These are phyloP conservation scores for Nothophaeocryptopus gaeumannii DNA, from an alignment of 2,329 filamentous ascomycete species.

Conservation along the genomic window DNA sequence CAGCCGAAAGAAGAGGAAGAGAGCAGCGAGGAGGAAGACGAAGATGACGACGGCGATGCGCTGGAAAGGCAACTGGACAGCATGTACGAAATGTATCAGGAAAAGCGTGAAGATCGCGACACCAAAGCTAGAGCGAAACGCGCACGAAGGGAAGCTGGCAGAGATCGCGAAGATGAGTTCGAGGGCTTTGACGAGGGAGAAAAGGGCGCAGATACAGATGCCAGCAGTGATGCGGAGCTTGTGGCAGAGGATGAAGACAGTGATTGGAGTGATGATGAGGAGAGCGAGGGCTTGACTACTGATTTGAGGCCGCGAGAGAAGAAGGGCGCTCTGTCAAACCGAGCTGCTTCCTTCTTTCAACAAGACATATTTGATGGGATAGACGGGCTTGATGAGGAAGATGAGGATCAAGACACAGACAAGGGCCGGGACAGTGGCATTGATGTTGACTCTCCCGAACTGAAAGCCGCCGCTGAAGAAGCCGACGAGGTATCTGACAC, in stretches of 20 bases:
- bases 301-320: constrained; percentile 55
- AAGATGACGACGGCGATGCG: constrained; percentile 75
- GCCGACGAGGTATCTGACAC: constrained; percentile 18
- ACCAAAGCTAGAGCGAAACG: constrained; percentile 90
- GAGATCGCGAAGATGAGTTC: constrained; percentile 81
- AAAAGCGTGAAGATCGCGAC: constrained; percentile 73
- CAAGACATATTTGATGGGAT: constrained; percentile 92
- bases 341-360: constrained; percentile 85
- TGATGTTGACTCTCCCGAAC: constrained; percentile 35
- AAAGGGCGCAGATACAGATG: constrained; percentile 48
- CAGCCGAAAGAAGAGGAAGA: constrained; percentile 43
- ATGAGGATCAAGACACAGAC: constrained; percentile 36
- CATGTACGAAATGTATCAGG: constrained; percentile 83
- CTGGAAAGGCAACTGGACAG: constrained; percentile 82
- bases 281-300: constrained; percentile 52
- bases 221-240: constrained; percentile 53
- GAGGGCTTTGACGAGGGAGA: constrained; percentile 69
- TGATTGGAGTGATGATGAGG: constrained; percentile 51
- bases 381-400: constrained; percentile 57
- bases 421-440: constrained; percentile 45
- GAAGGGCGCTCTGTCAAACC: constrained; percentile 66
- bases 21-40: constrained; percentile 58
- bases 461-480: constrained; percentile 25
- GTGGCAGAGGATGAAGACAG: constrained; percentile 59
- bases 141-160: constrained; percentile 62